Conservation (phyloP, 352 stramenopile species). For the Globisporangium cederbergense region DNA sequence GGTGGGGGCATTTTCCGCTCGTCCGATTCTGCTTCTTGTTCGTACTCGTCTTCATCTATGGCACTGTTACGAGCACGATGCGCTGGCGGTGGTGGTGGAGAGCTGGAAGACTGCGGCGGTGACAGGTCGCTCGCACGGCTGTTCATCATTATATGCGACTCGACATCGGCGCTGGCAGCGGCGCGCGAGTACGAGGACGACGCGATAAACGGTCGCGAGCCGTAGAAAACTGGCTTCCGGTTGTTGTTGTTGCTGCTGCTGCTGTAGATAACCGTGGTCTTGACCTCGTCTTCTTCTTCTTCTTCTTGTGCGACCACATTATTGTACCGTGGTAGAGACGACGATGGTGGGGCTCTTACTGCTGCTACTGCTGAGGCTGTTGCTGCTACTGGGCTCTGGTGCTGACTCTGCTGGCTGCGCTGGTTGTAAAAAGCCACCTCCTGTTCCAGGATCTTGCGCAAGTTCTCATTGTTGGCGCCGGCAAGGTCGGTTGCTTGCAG, state of each 20-base stretch:
- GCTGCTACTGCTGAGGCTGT: not conserved
- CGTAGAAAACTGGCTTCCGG: constrained; percentile 5
- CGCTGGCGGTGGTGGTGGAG: not conserved
- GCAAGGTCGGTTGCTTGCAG: constrained; percentile 1
- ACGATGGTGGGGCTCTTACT: not conserved
- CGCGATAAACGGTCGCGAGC: not conserved
- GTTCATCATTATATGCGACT: not conserved
- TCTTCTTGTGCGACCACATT: not conserved
- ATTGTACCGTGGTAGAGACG: not conserved
- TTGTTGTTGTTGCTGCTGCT: not conserved
- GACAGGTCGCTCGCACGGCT: not conserved
- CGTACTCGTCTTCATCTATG: not conserved
- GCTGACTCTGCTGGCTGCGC: not conserved
- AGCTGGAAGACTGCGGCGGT: not conserved
- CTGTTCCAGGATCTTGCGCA: constrained; percentile 18
- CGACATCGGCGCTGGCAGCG: not conserved
- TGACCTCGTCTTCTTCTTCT: not conserved
- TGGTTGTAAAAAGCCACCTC: constrained; percentile 21
- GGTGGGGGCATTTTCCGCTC: not conserved
- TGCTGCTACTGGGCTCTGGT: not conserved
- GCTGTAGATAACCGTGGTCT: not conserved
- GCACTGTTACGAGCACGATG: not conserved
- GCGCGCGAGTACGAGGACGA: not conserved
- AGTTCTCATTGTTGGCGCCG: constrained; percentile 10
- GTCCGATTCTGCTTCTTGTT: not conserved